Conservation (phyloP, 164 flowering plant species). For the Stephania cephalantha region DNA sequence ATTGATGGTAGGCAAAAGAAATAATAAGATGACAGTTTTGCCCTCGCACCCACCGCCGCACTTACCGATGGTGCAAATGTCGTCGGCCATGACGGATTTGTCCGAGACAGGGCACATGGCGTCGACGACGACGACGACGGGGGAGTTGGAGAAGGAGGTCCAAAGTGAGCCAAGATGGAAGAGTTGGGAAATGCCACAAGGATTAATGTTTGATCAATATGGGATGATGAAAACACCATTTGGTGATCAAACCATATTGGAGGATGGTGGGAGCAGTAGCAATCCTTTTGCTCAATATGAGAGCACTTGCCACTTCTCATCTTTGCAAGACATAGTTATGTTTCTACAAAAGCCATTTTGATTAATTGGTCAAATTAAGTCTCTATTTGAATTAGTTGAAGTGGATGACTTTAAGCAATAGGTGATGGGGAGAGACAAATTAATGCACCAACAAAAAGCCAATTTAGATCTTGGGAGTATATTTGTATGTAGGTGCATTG, state of each 20-base stretch:
- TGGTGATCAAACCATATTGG: conserved; percentile 14
- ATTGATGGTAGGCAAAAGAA: not conserved
- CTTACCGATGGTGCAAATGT: not conserved
- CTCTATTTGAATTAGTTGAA: no score
- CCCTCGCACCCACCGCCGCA: conserved; percentile 4
- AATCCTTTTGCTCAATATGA: conserved; percentile 25
- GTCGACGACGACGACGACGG: not conserved
- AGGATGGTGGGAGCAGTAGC: conserved; percentile 23
- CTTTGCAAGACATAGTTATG: conserved; percentile 55
- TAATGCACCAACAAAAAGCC: no score
- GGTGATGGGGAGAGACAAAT: no score
- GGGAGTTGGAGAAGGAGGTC: conserved; percentile 59
- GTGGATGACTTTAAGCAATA: no score
- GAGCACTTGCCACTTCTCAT: conserved; percentile 18
- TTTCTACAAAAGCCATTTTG: conserved; percentile 37
- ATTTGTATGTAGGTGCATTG: not conserved
- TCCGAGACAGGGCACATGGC: no score
- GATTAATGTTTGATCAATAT: conserved; percentile 15
- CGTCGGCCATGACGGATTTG: not conserved
- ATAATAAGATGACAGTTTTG: not conserved
- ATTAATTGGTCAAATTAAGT: no score
- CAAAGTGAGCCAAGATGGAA: conserved; percentile 55
- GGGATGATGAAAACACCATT: not conserved
- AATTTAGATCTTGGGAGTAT: not conserved
- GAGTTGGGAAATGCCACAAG: conserved; percentile 18